Conservation (phyloP, 2,329 filamentous ascomycete species). For the Alternaria ethzedia region DNA sequence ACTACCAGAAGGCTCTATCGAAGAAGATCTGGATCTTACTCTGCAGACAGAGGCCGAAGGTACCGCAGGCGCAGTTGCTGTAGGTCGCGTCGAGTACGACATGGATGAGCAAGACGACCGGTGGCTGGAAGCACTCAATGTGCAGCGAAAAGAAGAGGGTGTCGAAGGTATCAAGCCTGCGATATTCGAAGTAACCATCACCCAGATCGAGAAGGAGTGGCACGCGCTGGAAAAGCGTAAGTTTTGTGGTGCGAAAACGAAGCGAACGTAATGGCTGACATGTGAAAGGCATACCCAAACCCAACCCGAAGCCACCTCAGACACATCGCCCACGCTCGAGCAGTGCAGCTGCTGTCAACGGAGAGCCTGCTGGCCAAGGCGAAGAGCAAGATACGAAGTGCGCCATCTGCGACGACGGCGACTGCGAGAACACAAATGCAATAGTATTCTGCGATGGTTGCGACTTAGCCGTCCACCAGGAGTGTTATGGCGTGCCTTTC, state of each 20-base stretch:
- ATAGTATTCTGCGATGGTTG: constrained; percentile 99
- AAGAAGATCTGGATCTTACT: constrained; percentile 67
- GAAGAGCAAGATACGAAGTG: constrained; percentile 98
- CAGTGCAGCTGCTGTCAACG: constrained; percentile 93
- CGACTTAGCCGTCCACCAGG: constrained; percentile 95
- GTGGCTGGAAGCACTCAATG: constrained; percentile 88
- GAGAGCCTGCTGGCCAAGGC: constrained; percentile 78
- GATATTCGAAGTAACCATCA: constrained; percentile 96
- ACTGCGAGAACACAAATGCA: constrained; percentile 98
- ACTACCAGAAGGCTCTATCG: constrained; percentile 65
- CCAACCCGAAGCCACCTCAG: constrained; percentile 93
- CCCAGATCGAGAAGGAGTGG: constrained; percentile 99
- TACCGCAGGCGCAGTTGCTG: constrained; percentile 55
- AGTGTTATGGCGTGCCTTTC: constrained; percentile 98
- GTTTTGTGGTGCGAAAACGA: constrained; percentile 5
- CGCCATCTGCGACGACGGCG: constrained; percentile 97
- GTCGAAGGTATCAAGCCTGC: constrained; percentile 88
- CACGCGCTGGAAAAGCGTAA: constrained; percentile 87
- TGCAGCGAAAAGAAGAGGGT: constrained; percentile 73
- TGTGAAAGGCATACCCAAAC: constrained; percentile 76
- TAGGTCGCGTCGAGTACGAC: constrained; percentile 94
- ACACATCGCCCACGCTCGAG: constrained; percentile 92
- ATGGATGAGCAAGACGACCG: constrained; percentile 99
- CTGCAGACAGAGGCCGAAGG: constrained; percentile 66
- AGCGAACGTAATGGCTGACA: constrained; percentile 6